phyloP scores from a whole-genome alignment of 306 rosid species.

The Gastrolobium villosum region DNA sequence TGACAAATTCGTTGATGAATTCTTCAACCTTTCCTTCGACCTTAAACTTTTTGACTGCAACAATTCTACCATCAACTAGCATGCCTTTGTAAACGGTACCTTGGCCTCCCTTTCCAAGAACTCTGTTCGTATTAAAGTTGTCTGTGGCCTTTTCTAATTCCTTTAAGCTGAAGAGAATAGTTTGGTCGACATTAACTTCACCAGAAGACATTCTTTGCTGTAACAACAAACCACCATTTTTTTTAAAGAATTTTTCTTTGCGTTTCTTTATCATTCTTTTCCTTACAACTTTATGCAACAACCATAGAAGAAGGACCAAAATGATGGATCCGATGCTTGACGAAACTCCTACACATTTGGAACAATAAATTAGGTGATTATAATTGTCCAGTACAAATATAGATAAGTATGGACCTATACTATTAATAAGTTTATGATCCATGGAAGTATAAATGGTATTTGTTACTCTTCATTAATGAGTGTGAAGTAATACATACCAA shows the following conservation, averaged over 20 bases:
- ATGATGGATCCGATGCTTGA: slow-evolving; percentile 32
- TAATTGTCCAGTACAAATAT: no score
- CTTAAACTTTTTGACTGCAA: background rate
- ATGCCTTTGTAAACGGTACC: slow-evolving; percentile 18
- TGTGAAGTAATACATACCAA: no score
- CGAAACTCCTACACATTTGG: slow-evolving; percentile 1
- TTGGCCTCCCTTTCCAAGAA: slow-evolving; percentile 46
- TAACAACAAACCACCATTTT: background rate
- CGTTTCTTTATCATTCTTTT: background rate
- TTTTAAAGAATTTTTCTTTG: slow-evolving; percentile 24
- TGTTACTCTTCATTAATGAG: no score
- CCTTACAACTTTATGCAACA: background rate
- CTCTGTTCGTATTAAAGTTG: slow-evolving; percentile 22
- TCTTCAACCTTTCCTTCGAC: background rate
- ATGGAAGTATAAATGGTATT: no score
- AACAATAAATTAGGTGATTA: background rate
- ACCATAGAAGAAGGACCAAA: background rate
- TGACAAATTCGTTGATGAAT: background rate
- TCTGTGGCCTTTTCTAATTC: slow-evolving; percentile 32
- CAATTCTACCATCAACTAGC: background rate
- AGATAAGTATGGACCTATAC: background rate
- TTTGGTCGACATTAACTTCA: slow-evolving; percentile 14
- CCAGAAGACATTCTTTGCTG: slow-evolving; percentile 7
- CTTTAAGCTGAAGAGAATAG: background rate
- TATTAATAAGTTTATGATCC: no score